Base-by-base conservation (phyloP, 768 basidiomycete genomes). In the Favolaschia claudopus region DNA sequence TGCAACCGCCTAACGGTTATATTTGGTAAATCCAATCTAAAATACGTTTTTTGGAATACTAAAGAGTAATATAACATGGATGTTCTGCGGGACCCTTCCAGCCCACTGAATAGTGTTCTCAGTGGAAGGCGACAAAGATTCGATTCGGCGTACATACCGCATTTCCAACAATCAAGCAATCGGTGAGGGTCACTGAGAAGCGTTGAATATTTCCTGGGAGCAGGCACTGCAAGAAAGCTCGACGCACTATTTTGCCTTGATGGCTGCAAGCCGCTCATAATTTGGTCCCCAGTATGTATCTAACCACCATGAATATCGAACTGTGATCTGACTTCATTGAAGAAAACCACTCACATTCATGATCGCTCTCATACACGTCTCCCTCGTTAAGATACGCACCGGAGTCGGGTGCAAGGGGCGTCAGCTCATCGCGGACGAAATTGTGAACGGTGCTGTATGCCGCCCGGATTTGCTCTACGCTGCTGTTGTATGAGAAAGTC, bases 351-450 rank as follows among this genome's bases (percentile, higher is more conserved):
- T 8, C 36, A 68, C 68, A 20, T 42, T 70, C 65, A 29, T 76
- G 70, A 53, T 74, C 55, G 10, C 67, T 58, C 58, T 76, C 73
- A 40, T 76, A 76, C 3, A 75, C 70, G 42, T 73, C 69, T 22
- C 70, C 75, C 42, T 76, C 75, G 52, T 75, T 76, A 73, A 73
- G 67, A 58, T 76, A 76, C 12, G 75, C 66, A 5, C 75, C 75
- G 8, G 64, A 63, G 13, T 60, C 40, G 3, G 64, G 64, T 7
- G 61, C 45, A 20, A 65, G 62, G 32, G 22, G 27, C 15, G 22
- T 22, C 60, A 62, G 34, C 8, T 52, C 20, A 17, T 43, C 25
- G 39, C 34, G 45, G 14, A 44, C 44, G 64, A 68, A 19, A 60
- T 69, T 14, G 44, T 72, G 62, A 12, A 57, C 52, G 36, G 59